These are phyloP conservation scores for Vigna hirtella DNA, from an alignment of 306 rosid genomes.

Conservation along the genomic window DNA sequence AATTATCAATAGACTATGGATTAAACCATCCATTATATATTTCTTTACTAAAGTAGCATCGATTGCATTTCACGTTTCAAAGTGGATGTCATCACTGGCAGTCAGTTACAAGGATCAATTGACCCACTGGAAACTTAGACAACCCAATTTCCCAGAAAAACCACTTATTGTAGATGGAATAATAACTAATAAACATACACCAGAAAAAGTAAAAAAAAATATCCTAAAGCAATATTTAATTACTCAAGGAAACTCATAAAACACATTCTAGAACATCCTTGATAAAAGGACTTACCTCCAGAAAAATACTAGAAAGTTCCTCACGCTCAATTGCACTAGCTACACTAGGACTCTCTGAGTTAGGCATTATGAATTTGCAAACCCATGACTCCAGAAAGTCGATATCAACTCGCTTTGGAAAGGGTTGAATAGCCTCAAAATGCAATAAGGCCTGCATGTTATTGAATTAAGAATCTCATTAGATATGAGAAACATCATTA, in stretches of 20 bases:
- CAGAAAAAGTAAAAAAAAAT: background rate
- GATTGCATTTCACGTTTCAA: constrained; percentile 1
- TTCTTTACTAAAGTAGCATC: background rate
- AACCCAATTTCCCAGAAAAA: background rate
- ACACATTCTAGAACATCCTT: background rate
- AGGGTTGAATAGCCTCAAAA: constrained; percentile 84
- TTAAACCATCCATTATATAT: background rate
- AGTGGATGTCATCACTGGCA: background rate
- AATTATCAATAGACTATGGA: background rate
- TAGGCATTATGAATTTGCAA: constrained; percentile 76
- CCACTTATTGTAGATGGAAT: background rate
- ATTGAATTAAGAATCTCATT: constrained; percentile 36
- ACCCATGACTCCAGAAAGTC: constrained; percentile 79
- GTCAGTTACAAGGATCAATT: background rate
- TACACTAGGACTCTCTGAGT: constrained; percentile 58
- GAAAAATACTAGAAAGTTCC: constrained; percentile 84
- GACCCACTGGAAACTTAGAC: background rate
- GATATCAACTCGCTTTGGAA: constrained; percentile 75
- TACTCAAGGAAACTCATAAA: constrained; percentile 3
- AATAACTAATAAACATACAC: background rate
- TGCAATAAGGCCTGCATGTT: constrained; percentile 81
- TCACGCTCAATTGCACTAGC: constrained; percentile 81
- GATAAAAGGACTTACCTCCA: constrained; percentile 64
- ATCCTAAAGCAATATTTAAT: background rate
- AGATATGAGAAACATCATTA: background rate